A percentile compares a stretch with the other conserved stretches of the same genome.
phyloP scores from a whole-genome alignment of 225 moss, liverwort and hornwort genomes.

The Polytrichum formosum region DNA sequence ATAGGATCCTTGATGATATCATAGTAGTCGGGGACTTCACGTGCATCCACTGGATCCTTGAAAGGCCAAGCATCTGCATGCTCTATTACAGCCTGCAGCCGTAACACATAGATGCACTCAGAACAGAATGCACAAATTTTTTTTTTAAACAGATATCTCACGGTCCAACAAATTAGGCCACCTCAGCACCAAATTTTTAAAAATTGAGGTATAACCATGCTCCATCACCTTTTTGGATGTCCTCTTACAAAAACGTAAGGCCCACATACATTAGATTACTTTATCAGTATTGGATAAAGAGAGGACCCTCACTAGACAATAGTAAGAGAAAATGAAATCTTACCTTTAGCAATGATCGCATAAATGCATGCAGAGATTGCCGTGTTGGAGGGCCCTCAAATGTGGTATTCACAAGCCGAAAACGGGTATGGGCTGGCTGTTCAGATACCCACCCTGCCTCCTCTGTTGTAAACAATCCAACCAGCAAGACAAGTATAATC shows the following conservation, averaged over 20 bases:
- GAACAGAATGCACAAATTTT: too few species aligned
- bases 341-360: slow-evolving; percentile 91
- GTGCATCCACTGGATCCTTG: slow-evolving; percentile 96
- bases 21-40: slow-evolving; percentile 96
- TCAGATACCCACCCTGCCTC: slow-evolving; percentile 96
- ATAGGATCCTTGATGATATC: slow-evolving; percentile 98
- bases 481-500: not conserved
- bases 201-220: too few species aligned
- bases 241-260: too few species aligned
- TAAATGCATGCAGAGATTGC: slow-evolving; percentile 71
- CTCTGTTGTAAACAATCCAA: slow-evolving; percentile 36
- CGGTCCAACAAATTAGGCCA: too few species aligned
- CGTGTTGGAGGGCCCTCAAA: slow-evolving; percentile 84
- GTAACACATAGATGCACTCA: not conserved
- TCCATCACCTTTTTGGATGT: too few species aligned
- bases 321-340: not conserved
- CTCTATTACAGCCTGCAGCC: slow-evolving; percentile 69
- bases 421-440: slow-evolving; percentile 62
- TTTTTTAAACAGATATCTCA: too few species aligned
- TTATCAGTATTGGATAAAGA: too few species aligned
- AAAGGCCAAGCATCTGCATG: slow-evolving; percentile 98
- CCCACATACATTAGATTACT: too few species aligned
- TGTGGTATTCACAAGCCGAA: slow-evolving; percentile 65
- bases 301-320: too few species aligned
- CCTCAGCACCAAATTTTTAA: too few species aligned